Conservation (phyloP, 2,329 filamentous ascomycete species). For the Xylariaceae sp. region DNA sequence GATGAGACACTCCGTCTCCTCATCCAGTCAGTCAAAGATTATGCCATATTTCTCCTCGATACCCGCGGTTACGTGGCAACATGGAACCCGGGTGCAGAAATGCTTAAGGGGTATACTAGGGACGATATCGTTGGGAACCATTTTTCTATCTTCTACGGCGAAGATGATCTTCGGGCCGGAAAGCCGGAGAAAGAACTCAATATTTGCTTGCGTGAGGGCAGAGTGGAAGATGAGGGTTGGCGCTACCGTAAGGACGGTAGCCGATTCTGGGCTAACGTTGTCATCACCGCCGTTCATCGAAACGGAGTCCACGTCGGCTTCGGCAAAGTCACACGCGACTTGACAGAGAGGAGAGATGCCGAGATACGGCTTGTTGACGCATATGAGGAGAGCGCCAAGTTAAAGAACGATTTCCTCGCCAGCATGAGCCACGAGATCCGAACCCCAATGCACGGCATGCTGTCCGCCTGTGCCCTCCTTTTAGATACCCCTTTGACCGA, state of each 20-base stretch:
- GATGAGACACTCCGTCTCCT: slow-evolving; percentile 17
- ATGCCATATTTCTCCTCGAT: slow-evolving; percentile 21
- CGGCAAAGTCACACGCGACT: slow-evolving; percentile 18
- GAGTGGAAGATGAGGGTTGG: slow-evolving; percentile 18
- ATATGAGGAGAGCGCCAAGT: slow-evolving; percentile 22
- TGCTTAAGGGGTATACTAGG: slow-evolving; percentile 9
- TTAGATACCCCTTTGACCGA: slow-evolving; percentile 8
- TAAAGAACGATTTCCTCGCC: slow-evolving; percentile 22
- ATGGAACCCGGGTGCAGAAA: slow-evolving; percentile 12
- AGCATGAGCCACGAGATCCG: slow-evolving; percentile 23
- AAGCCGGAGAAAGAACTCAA: slow-evolving; percentile 17
- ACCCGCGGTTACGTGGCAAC: slow-evolving; percentile 19
- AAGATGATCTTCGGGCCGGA: slow-evolving; percentile 10
- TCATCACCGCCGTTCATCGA: slow-evolving; percentile 17
- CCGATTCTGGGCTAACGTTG: slow-evolving; percentile 22
- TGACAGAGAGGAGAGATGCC: slow-evolving; percentile 16
- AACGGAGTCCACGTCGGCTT: slow-evolving; percentile 21
- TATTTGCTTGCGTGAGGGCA: slow-evolving; percentile 18
- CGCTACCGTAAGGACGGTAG: slow-evolving; percentile 19
- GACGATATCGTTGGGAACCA: slow-evolving; percentile 13
- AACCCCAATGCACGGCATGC: slow-evolving; percentile 21
- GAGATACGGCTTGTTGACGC: slow-evolving; percentile 12
- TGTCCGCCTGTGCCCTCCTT: slow-evolving; percentile 16
- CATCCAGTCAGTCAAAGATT: slow-evolving; percentile 16
- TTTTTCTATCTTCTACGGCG: slow-evolving; percentile 18